A percentile compares a stretch with the other conserved stretches of the same genome.
phyloP scores from a whole-genome alignment of 192 early-diverging fungal species.

The Rhizophlyctis rosea region DNA sequence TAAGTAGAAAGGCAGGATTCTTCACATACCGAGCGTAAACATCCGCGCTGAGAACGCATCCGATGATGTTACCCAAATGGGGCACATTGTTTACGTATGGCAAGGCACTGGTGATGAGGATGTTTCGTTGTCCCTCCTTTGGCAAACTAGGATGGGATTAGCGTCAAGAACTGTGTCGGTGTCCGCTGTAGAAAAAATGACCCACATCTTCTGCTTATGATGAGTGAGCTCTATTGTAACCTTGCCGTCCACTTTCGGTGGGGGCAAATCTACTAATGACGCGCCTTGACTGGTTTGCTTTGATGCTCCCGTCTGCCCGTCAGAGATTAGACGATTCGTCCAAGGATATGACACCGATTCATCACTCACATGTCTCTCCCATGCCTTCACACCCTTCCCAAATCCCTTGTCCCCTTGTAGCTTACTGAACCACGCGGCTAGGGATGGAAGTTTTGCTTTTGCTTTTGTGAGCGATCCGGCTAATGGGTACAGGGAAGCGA shows the following conservation, averaged over 20 bases:
- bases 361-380: no score
- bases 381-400: no score
- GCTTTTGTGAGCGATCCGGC: no score
- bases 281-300: no score
- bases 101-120: constrained; percentile 93
- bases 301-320: no score
- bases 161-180: constrained; percentile 1
- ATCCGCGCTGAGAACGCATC: constrained; percentile 97
- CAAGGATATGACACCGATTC: no score
- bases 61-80: constrained; percentile 98
- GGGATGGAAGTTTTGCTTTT: no score
- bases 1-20: background rate
- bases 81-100: constrained; percentile 99
- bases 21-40: constrained; percentile 76
- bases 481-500: no score
- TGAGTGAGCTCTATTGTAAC: constrained; percentile 39
- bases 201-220: constrained; percentile 26
- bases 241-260: constrained; percentile 14
- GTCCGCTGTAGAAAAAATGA: background rate
- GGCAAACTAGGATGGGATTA: constrained; percentile 44
- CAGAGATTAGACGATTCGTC: no score
- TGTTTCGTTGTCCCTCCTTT: constrained; percentile 69
- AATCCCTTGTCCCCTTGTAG: no score
- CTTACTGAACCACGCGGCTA: no score
- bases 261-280: background rate